Percentiles rank a stretch among this genome's conserved stretches.
phyloP scores from a whole-genome alignment of 192 early-diverging fungal genomes.

The Spinellus fusiger region DNA sequence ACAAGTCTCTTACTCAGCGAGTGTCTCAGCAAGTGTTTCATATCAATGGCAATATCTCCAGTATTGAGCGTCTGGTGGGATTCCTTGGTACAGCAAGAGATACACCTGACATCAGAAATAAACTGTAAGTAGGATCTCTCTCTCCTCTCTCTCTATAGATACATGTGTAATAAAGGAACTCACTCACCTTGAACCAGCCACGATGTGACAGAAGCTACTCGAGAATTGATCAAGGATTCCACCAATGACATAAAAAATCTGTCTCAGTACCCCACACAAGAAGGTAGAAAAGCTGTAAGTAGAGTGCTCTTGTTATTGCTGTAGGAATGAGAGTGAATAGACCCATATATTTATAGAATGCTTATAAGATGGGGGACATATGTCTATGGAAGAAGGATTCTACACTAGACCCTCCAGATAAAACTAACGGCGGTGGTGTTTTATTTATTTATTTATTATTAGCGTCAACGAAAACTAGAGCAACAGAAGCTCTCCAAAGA shows the following conservation, averaged over 20 bases:
- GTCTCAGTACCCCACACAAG: slow-evolving; percentile 45
- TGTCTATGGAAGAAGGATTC: too few species aligned
- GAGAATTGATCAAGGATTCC: slow-evolving; percentile 76
- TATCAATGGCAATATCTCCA: slow-evolving; percentile 80
- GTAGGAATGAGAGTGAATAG: too few species aligned
- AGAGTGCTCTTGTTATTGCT: too few species aligned
- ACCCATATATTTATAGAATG: too few species aligned
- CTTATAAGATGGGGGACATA: too few species aligned
- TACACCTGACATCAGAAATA: slow-evolving; percentile 64
- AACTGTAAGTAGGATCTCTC: slow-evolving; percentile 53
- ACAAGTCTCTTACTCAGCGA: slow-evolving; percentile 51
- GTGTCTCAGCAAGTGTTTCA: slow-evolving; percentile 82
- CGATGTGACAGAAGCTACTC: slow-evolving; percentile 73
- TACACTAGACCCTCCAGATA: too few species aligned
- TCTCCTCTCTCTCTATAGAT: background rate
- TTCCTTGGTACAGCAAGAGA: slow-evolving; percentile 76
- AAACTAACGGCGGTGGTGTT: too few species aligned
- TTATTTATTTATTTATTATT: slow-evolving; percentile 1
- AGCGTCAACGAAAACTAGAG: slow-evolving; percentile 76
- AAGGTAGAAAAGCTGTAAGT: slow-evolving; percentile 23
- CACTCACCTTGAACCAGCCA: slow-evolving; percentile 36
- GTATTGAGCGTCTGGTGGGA: slow-evolving; percentile 71
- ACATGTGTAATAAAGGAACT: background rate
- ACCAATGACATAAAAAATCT: slow-evolving; percentile 72
- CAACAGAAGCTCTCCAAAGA: slow-evolving; percentile 93